phyloP scores from a whole-genome alignment of 495 filamentous ascomycete genomes.

The Cercophora scortea region DNA sequence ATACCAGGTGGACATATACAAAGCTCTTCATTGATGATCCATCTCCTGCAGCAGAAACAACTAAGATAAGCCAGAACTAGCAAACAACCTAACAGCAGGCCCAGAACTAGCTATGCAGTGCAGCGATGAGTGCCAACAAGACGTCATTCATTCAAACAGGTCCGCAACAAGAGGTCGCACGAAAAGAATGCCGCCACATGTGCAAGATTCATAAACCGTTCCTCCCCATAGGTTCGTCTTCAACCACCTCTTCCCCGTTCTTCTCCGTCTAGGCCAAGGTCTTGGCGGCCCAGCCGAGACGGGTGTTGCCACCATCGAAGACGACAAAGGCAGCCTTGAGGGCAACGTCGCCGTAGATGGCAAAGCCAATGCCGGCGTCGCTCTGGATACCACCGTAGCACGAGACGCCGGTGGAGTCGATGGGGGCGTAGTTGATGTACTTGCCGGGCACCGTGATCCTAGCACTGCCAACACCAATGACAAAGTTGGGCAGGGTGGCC shows the following conservation, averaged over 20 bases:
- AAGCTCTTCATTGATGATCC: too few relatives aligned
- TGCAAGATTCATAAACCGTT: too few relatives aligned
- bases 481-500: conserved; percentile 53
- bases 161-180: too few relatives aligned
- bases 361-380: conserved; percentile 54
- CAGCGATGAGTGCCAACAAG: too few relatives aligned
- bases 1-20: too few relatives aligned
- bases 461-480: conserved; percentile 41
- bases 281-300: conserved; percentile 52
- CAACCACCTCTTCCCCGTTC: neutral
- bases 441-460: conserved; percentile 46
- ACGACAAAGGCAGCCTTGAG: conserved; percentile 75
- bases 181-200: too few relatives aligned
- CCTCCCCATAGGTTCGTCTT: too few relatives aligned
- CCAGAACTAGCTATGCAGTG: too few relatives aligned
- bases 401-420: conserved; percentile 18
- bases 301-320: conserved; percentile 39
- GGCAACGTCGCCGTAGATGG: conserved; percentile 71
- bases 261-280: neutral
- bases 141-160: too few relatives aligned
- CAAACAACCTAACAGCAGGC: too few relatives aligned
- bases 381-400: conserved; percentile 62
- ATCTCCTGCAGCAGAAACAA: too few relatives aligned
- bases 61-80: too few relatives aligned
- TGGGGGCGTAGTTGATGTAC: conserved; percentile 47